These are phyloP conservation scores for Ogataea parapolymorpha DNA, from an alignment of 805 yeast genomes.

Conservation along the genomic window DNA sequence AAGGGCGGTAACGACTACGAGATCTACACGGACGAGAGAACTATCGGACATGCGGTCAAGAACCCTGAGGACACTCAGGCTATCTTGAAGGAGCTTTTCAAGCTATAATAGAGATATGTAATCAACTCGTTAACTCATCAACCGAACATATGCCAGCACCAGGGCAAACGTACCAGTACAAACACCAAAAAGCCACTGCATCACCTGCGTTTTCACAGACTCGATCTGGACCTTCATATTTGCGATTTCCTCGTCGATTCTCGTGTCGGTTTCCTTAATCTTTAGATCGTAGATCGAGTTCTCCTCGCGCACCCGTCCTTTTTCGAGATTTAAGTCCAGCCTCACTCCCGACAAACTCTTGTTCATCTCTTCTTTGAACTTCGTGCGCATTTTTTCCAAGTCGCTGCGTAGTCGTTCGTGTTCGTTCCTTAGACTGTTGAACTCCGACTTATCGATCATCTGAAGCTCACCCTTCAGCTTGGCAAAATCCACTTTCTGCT, in stretches of 20 bases:
- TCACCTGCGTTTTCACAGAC: constrained; percentile 90
- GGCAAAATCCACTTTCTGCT: constrained; percentile 95
- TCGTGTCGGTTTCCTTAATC: constrained; percentile 90
- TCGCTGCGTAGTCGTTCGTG: constrained; percentile 82
- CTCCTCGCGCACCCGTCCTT: constrained; percentile 94
- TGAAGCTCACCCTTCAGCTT: constrained; percentile 90
- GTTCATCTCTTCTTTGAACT: constrained; percentile 86
- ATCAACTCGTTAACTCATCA: constrained; percentile 33
- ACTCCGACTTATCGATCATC: constrained; percentile 82
- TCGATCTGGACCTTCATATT: constrained; percentile 95
- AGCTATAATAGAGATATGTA: constrained; percentile 34
- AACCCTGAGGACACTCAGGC: constrained; percentile 85
- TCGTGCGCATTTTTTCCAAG: constrained; percentile 78
- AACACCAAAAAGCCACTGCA: constrained; percentile 98
- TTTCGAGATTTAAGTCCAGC: constrained; percentile 86
- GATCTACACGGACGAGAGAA: constrained; percentile 87
- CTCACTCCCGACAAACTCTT: constrained; percentile 88
- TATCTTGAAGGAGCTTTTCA: constrained; percentile 80
- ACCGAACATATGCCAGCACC: constrained; percentile 84
- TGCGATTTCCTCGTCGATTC: constrained; percentile 92
- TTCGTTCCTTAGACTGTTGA: constrained; percentile 76
- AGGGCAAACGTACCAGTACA: constrained; percentile 97
- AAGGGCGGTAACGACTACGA: constrained; percentile 99
- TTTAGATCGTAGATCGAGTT: constrained; percentile 88
- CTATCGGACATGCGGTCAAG: constrained; percentile 91